phyloP scores from a whole-genome alignment of 73 alveolate species.

The Diophrys appendiculata region DNA sequence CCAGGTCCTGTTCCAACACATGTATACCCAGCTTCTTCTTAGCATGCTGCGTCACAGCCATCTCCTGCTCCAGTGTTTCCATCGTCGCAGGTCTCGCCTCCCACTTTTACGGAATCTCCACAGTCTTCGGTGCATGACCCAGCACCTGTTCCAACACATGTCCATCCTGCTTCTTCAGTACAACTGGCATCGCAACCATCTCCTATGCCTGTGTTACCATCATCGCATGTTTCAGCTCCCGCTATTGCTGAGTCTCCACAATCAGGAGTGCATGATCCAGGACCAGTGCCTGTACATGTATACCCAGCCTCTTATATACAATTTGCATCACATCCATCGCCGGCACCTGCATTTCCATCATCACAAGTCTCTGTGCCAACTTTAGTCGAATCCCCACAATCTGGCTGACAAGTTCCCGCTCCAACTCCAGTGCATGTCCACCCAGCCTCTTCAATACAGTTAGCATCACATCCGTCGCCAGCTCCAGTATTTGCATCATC shows the following conservation, averaged over 20 bases:
- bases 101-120: constrained; percentile 13
- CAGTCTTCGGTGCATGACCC: constrained; percentile 3
- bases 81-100: constrained; percentile 49
- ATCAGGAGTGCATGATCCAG: too few species aligned
- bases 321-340: constrained; percentile 17
- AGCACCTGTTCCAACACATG: constrained; percentile 39
- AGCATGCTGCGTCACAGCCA: constrained; percentile 53
- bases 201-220: constrained; percentile 41
- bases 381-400: neutral
- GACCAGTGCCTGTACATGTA: too few species aligned
- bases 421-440: constrained; percentile 6
- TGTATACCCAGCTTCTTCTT: constrained; percentile 39
- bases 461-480: constrained; percentile 26
- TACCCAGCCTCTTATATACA: constrained; percentile 21
- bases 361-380: constrained; percentile 13
- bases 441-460: constrained; percentile 8
- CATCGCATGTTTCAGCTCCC: too few species aligned
- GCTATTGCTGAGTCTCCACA: too few species aligned
- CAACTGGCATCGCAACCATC: constrained; percentile 67
- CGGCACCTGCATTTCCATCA: constrained; percentile 9
- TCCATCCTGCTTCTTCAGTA: constrained; percentile 42
- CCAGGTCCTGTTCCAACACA: constrained; percentile 58
- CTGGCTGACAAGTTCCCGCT: neutral
- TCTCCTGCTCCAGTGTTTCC: constrained; percentile 58
- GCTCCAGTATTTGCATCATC: constrained; percentile 15